phyloP scores from a whole-genome alignment of 2,329 filamentous ascomycete species.

The Colletotrichum cuscutae region DNA sequence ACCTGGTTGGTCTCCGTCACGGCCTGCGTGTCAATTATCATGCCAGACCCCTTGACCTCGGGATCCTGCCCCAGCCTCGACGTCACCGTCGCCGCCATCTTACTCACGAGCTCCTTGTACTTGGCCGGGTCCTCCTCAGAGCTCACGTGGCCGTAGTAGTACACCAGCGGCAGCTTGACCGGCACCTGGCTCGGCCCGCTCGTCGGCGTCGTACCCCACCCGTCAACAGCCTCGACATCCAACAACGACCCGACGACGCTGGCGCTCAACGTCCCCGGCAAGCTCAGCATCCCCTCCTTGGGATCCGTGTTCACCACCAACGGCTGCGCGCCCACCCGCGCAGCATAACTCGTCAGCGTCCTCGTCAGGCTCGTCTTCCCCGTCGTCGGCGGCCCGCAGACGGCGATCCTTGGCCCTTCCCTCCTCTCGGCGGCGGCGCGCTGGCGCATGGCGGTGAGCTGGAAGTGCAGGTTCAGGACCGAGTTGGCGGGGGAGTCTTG shows the following conservation, averaged over 20 bases:
- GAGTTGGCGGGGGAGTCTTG: conserved; percentile 85
- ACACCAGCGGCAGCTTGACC: conserved; percentile 91
- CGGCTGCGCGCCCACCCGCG: conserved; percentile 78
- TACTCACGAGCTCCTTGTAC: conserved; percentile 79
- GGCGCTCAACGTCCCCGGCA: conserved; percentile 86
- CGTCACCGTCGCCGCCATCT: conserved; percentile 81
- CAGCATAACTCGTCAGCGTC: conserved; percentile 82
- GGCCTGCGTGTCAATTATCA: conserved; percentile 87
- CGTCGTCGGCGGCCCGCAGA: conserved; percentile 80
- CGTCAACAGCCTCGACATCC: conserved; percentile 81
- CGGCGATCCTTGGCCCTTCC: conserved; percentile 82
- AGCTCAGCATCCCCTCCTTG: conserved; percentile 78
- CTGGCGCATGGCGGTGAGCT: conserved; percentile 78
- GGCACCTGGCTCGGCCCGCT: conserved; percentile 89
- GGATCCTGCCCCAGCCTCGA: conserved; percentile 81
- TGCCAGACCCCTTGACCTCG: conserved; percentile 76
- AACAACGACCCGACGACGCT: conserved; percentile 88
- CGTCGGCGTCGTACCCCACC: conserved; percentile 90
- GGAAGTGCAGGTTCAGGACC: conserved; percentile 88
- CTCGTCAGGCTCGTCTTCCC: conserved; percentile 88
- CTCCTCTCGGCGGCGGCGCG: conserved; percentile 59
- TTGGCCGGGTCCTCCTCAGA: conserved; percentile 78
- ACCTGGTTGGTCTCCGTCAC: conserved; percentile 72
- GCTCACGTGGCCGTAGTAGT: conserved; percentile 82
- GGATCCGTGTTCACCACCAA: conserved; percentile 88